Conservation (phyloP, 805 yeast genomes). For the Starmerella bacillaris region DNA sequence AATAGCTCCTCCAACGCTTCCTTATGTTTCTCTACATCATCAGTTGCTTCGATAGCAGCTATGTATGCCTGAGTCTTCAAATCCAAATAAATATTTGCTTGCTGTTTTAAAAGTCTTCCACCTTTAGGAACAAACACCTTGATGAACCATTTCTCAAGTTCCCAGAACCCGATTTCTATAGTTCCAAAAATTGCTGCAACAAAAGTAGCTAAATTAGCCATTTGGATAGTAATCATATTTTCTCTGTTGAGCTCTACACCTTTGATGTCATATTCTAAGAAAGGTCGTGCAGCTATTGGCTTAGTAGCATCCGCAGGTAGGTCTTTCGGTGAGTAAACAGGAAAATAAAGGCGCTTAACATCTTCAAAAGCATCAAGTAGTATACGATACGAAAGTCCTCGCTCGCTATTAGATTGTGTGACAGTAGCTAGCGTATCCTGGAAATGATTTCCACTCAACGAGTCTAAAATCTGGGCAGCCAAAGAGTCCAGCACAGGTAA, state of each 20-base stretch:
- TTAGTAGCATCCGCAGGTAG: slow-evolving; percentile 6
- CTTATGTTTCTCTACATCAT: slow-evolving; percentile 36
- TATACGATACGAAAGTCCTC: slow-evolving; percentile 40
- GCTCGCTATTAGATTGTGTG: slow-evolving; percentile 46
- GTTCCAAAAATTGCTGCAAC: slow-evolving; percentile 72
- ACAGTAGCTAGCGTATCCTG: slow-evolving; percentile 58
- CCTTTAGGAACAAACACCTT: slow-evolving; percentile 67
- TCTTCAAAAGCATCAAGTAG: slow-evolving; percentile 63
- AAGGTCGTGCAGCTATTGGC: slow-evolving; percentile 11
- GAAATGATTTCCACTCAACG: slow-evolving; percentile 47
- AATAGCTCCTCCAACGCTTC: slow-evolving; percentile 61
- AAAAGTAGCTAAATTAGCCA: slow-evolving; percentile 76
- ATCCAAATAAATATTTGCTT: slow-evolving; percentile 63
- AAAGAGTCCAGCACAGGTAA: slow-evolving; percentile 65
- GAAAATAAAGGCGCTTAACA: slow-evolving; percentile 43
- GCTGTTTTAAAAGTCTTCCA: slow-evolving; percentile 57
- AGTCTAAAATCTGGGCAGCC: slow-evolving; percentile 59
- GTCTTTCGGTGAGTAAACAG: slow-evolving; percentile 6
- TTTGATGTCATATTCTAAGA: slow-evolving; percentile 8
- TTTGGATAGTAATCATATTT: slow-evolving; percentile 48
- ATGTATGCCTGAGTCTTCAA: slow-evolving; percentile 91
- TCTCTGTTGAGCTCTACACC: slow-evolving; percentile 13
- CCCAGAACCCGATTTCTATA: slow-evolving; percentile 71
- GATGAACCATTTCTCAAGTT: slow-evolving; percentile 65
- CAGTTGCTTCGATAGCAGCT: slow-evolving; percentile 44